Evolutionary conservation across 164 flowering plant genomes (phyloP), one percentile per base, ranked within the genome.

Genomic region (Umbellularia californica): DNA sequence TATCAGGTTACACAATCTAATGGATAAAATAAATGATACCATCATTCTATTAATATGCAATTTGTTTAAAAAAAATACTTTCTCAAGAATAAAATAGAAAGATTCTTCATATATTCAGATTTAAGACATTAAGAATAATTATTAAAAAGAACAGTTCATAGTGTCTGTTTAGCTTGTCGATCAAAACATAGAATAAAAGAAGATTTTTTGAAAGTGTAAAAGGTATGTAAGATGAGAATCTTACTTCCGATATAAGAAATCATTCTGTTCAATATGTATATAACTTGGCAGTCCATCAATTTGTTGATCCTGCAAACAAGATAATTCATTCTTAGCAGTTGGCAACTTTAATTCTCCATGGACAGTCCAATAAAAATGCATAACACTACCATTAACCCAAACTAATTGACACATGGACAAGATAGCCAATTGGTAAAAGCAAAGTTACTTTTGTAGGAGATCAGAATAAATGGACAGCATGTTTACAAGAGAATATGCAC

Each of bases 231-330:
- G 17, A 60, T 64, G 28, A 14, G 23, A 64, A 22, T 64, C 67
- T 64, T 64, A 64, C 67, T 25, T 64, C 17, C 67, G 67, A 3
- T 64, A 64, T 64, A 25, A 64, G 67, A 64, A 64, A 22, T 64
- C 67, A 64, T 64, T 64, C 67, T 25, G 28, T 64, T 64, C 67
- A 24, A 64, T 64, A 64, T 25, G 67, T 25, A 11, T 64, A 25
- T 64, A 64, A 64, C 28, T 23, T 64, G 67, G 67, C 23, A 25
- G 28, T 24, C 22, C 67, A 22, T 64, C 28, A 22, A 25, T 64
- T 22, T 6, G 67, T 64, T 64, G 28, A 25, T 64, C 67, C 67
- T 64, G 23, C 33, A 64, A 64, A 55, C 25, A 24, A 64, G 23
- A 22, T n/a, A 22, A 13, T 64, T 25, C 67, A 22, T 64, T 64